A percentile compares a stretch with the other conserved stretches of the same genome.
phyloP scores from a whole-genome alignment of 495 filamentous ascomycete genomes.

The Arthonia radiata region DNA sequence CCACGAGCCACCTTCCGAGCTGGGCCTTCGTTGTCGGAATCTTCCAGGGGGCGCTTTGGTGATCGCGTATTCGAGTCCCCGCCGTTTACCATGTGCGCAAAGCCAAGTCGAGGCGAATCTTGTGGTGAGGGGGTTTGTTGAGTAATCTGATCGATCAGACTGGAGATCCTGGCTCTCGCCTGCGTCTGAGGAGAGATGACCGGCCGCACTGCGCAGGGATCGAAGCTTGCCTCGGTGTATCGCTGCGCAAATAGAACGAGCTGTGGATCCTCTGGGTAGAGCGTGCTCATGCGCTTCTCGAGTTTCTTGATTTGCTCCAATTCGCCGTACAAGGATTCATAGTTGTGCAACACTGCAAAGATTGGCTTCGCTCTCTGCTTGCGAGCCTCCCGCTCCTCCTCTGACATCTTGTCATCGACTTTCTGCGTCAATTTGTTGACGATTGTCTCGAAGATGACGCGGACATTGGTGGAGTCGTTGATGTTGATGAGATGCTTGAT shows the following conservation, averaged over 20 bases:
- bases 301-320: slow-evolving; percentile 67
- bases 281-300: slow-evolving; percentile 74
- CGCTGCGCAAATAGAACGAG: slow-evolving; percentile 51
- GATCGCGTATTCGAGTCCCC: too few relatives aligned
- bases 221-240: slow-evolving; percentile 39
- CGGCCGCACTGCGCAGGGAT: slow-evolving; percentile 54
- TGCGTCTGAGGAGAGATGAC: slow-evolving; percentile 62
- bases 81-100: slow-evolving; percentile 17
- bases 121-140: slow-evolving; percentile 12
- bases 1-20: slow-evolving; percentile 53
- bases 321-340: slow-evolving; percentile 86
- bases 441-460: slow-evolving; percentile 82
- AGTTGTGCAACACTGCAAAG: slow-evolving; percentile 74
- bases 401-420: slow-evolving; percentile 36
- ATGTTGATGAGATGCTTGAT: slow-evolving; percentile 77
- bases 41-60: slow-evolving; percentile 58
- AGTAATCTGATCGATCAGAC: slow-evolving; percentile 31
- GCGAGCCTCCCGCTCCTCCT: too few relatives aligned
- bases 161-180: slow-evolving; percentile 34
- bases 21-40: slow-evolving; percentile 37
- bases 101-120: slow-evolving; percentile 5
- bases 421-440: slow-evolving; percentile 54
- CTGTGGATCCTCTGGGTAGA: slow-evolving; percentile 69
- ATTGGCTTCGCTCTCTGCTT: slow-evolving; percentile 62
- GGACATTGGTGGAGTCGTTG: slow-evolving; percentile 82